Evolutionary conservation across 768 basidiomycete species (phyloP), one percentile per base, ranked within the genome.

Genomic region (Phylloporus sp.): DNA sequence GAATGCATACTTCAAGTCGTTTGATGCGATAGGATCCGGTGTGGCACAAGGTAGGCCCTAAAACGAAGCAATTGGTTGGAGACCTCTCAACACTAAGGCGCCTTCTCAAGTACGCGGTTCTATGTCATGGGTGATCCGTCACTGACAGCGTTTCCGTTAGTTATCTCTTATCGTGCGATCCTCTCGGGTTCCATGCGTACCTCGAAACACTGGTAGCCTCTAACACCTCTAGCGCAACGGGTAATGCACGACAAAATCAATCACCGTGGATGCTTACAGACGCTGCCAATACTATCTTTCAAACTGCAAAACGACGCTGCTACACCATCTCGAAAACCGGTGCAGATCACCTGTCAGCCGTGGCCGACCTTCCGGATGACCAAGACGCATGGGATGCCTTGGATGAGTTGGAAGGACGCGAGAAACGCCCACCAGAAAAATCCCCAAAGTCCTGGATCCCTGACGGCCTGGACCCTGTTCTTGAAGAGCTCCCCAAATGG

Each of bases 401-500:
- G 35, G 82, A 88, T 43, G 88, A 91, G 52, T 59, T 79, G 0
- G 31, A 66, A 35, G 58, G 63, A n/a, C 49, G 28, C 6, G 49
- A 20, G 9, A 45, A 41, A 18, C 55, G 28, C 13, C 34, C 23
- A 46, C n/a, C 18, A 29, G 44, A 9, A 56, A 57, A 46, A 40
- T 16, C 56, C 9, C 43, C 28, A 49, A 66, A 54, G 27, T 42
- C 67, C 22, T 90, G 91, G 86, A 64, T 92, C 20, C 89, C 93
- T 0, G 75, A 80, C 10, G 85, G 83, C 1, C 83, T 95, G 67
- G 83, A 91, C 40, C 90, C 92, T 0, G 81, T 94, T 0, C 74
- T 97, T 22, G 97, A 98, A 69, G 97, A 98, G 63, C 78, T 90
- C 39, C 95, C 95, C 0, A 99, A 99, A 66, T 98, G 97, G 95